Evolutionary conservation across 2,329 filamentous ascomycete genomes (phyloP).

Genomic region (Metarhizium humberi): DNA sequence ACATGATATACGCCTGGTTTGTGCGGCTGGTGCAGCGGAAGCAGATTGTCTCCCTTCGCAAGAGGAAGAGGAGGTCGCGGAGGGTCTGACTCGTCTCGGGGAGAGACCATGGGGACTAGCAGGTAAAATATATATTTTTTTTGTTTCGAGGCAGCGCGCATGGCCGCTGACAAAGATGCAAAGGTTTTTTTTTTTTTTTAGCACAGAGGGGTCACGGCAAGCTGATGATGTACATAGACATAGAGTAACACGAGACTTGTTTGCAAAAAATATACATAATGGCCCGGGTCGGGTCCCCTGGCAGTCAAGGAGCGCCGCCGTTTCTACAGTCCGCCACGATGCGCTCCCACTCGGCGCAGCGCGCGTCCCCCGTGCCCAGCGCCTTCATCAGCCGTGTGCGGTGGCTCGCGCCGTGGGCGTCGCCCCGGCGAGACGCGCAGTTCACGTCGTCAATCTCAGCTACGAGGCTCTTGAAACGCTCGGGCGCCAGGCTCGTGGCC

Average conservation of each 20-base stretch:
- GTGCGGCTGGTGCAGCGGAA: constrained; percentile 33
- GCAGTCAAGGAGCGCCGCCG: not conserved
- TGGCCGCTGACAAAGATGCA: too few relatives aligned
- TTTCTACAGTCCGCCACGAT: not conserved
- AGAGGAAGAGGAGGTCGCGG: constrained; percentile 18
- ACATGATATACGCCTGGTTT: constrained; percentile 36
- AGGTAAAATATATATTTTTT: too few relatives aligned
- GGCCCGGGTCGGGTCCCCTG: too few relatives aligned
- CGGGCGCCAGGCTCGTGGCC: not conserved
- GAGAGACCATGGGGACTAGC: not conserved
- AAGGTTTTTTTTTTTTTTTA: too few relatives aligned
- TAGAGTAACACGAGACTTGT: too few relatives aligned
- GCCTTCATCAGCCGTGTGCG: not conserved
- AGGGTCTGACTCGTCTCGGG: not conserved
- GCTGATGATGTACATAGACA: too few relatives aligned
- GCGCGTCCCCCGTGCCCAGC: not conserved
- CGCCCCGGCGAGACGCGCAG: not conserved
- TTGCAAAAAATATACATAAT: too few relatives aligned
- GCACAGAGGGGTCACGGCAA: too few relatives aligned
- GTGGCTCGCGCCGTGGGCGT: not conserved
- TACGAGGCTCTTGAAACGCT: not conserved
- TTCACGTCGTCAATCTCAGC: not conserved
- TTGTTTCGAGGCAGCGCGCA: too few relatives aligned
- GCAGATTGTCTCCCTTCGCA: constrained; percentile 34
- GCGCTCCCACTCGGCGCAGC: not conserved